Base-by-base conservation (phyloP, 2,329 filamentous ascomycete species). In the Fusarium sp. region DNA sequence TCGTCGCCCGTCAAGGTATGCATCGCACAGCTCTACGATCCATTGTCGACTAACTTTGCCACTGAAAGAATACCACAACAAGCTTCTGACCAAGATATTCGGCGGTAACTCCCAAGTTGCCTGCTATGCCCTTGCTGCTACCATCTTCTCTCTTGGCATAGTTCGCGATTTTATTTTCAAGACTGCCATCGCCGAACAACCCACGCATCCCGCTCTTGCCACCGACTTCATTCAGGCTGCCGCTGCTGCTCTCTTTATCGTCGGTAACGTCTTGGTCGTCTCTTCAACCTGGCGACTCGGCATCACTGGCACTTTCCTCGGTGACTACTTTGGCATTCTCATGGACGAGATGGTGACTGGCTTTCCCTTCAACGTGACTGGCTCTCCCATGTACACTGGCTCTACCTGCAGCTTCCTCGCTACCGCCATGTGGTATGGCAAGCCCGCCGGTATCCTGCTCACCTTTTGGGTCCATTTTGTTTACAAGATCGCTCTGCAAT, bases 301-400 rank as follows among this genome's bases (percentile, higher is more conserved):
- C 63, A 90, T 99, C 77, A 98, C 94, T 1, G 96, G 96, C 70
- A 99, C 96, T 40, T 99, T 98, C 80, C 86, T 99, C 38, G 96
- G 96, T 75, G 96, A 99, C 85, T 99, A 99, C 86, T 99, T 98
- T 80, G 96, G 96, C 75, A 98, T 98, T 80, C 87, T 99, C 73
- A 97, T 98, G 94, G 95, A 98, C 80, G 85, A 92, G 74, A 95
- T 95, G 77, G 95, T 99, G 56, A 97, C 94, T 15, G 92, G 93
- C 17, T 99, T 99, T 80, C 96, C 96, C 5, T 99, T 99, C 87
- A 98, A 93, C 82, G 88, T 98, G 67, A 95, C 92, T 59, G 89
- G 90, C 73, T 92, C 94, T 56, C 96, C 96, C 69, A 99, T 99
- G 96, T 99, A 99, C 86, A 93, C 94, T 84, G 96, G 96, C 64